phyloP scores from a whole-genome alignment of 1,139 yeast genomes.

The Sugiyamaella neomexicana region DNA sequence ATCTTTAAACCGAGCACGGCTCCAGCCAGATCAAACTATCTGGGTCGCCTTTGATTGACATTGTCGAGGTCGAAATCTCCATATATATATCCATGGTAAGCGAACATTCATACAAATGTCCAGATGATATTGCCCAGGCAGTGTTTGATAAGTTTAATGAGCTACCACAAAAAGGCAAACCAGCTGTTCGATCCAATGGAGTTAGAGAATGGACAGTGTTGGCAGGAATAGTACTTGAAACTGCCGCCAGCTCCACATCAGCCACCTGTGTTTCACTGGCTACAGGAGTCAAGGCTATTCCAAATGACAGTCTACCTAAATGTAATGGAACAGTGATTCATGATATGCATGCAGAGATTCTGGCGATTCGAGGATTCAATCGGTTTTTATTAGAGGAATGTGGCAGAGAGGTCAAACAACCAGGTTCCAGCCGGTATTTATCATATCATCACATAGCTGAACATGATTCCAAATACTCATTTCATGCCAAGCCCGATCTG shows the following conservation, averaged over 20 bases:
- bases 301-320: slow-evolving; percentile 47
- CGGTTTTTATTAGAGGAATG: slow-evolving; percentile 44
- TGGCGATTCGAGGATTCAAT: slow-evolving; percentile 71
- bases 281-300: slow-evolving; percentile 81
- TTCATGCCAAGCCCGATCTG: slow-evolving; percentile 41
- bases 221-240: slow-evolving; percentile 64
- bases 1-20: too few species aligned
- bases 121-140: slow-evolving; percentile 37
- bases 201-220: slow-evolving; percentile 79
- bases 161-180: slow-evolving; percentile 54
- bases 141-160: slow-evolving; percentile 40
- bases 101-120: slow-evolving; percentile 5
- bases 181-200: slow-evolving; percentile 60
- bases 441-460: not conserved
- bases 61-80: too few species aligned
- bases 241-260: slow-evolving; percentile 32
- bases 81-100: slow-evolving; percentile 6
- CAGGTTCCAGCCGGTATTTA: slow-evolving; percentile 11
- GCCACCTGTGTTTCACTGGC: slow-evolving; percentile 51
- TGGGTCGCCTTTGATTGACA: too few species aligned
- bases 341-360: slow-evolving; percentile 86
- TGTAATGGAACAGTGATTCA: slow-evolving; percentile 64
- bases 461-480: slow-evolving; percentile 26
- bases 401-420: slow-evolving; percentile 14
- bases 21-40: too few species aligned